phyloP scores from a whole-genome alignment of 441 rosid species.

The Arabidopsis lyrata region DNA sequence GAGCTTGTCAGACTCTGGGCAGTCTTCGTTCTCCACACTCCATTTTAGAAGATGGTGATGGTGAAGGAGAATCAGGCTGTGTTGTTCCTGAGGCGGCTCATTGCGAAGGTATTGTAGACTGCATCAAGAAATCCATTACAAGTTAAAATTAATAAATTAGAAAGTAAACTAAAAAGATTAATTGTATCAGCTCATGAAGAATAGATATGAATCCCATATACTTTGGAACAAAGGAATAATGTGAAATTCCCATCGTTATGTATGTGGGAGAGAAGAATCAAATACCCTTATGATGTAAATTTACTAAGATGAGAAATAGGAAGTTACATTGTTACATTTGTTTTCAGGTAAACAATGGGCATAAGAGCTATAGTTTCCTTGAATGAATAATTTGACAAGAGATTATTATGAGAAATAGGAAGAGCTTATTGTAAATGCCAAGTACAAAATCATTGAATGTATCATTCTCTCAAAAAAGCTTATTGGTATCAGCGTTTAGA shows the following conservation, averaged over 20 bases:
- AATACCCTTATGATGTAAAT: conserved; percentile 20
- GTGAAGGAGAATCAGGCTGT: conserved; percentile 56
- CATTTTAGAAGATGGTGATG: conserved; percentile 45
- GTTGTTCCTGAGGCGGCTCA: conserved; percentile 57
- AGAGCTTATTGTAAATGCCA: conserved; percentile 21
- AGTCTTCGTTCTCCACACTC: conserved; percentile 92
- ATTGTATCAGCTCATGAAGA: not conserved
- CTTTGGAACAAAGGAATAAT: conserved; percentile 23
- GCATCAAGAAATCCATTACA: conserved; percentile 69
- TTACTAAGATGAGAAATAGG: too few species aligned
- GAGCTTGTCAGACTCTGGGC: conserved; percentile 87
- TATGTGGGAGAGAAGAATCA: conserved; percentile 25
- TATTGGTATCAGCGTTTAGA: conserved; percentile 11
- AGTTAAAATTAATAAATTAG: conserved; percentile 21
- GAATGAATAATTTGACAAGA: not conserved
- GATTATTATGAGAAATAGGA: conserved; percentile 7
- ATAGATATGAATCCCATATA: conserved; percentile 9
- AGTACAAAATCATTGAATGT: conserved; percentile 40
- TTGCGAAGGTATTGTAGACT: conserved; percentile 87
- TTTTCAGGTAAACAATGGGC: too few species aligned
- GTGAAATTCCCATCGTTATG: conserved; percentile 12
- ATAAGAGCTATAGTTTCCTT: not conserved
- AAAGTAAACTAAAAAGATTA: not conserved
- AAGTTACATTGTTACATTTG: not conserved
- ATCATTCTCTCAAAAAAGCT: conserved; percentile 18